A percentile compares a stretch with the other conserved stretches of the same genome.
Conservation (phyloP, 2,329 filamentous ascomycete species). For the Colletotrichum sp. region DNA sequence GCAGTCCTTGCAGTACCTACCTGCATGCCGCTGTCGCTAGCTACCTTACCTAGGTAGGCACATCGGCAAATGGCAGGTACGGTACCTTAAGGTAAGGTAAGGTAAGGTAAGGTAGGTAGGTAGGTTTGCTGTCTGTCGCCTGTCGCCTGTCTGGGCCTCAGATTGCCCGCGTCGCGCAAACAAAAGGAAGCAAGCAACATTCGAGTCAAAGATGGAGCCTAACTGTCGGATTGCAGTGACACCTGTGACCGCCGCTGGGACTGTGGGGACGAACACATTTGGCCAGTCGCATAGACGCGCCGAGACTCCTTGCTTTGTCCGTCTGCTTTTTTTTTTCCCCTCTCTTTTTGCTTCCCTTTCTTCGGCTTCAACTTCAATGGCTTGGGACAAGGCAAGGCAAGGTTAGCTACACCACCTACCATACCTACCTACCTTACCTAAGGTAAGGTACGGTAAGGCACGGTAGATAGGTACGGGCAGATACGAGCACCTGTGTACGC, state of each 20-base stretch:
- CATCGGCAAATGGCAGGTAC: background rate
- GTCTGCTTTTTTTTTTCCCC: background rate
- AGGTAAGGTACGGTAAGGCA: background rate
- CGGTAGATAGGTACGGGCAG: background rate
- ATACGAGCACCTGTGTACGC: background rate
- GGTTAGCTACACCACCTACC: background rate
- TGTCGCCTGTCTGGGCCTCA: background rate
- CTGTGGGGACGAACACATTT: background rate
- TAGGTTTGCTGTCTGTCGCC: background rate
- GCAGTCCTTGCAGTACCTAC: background rate
- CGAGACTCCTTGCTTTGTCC: background rate
- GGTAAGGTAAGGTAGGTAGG: background rate
- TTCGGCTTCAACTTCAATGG: background rate
- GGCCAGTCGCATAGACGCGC: background rate
- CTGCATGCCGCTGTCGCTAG: background rate
- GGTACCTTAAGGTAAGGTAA: background rate
- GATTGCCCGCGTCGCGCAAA: background rate
- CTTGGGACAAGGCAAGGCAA: background rate
- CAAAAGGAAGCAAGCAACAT: background rate
- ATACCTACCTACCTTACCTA: background rate
- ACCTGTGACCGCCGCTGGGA: background rate
- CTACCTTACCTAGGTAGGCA: background rate
- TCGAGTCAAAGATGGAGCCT: background rate
- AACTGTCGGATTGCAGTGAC: constrained; percentile 1
- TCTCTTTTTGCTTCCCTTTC: background rate